These are phyloP conservation scores for Diospyros kaki DNA, from an alignment of 148 eudicot species.

Conservation along the genomic window DNA sequence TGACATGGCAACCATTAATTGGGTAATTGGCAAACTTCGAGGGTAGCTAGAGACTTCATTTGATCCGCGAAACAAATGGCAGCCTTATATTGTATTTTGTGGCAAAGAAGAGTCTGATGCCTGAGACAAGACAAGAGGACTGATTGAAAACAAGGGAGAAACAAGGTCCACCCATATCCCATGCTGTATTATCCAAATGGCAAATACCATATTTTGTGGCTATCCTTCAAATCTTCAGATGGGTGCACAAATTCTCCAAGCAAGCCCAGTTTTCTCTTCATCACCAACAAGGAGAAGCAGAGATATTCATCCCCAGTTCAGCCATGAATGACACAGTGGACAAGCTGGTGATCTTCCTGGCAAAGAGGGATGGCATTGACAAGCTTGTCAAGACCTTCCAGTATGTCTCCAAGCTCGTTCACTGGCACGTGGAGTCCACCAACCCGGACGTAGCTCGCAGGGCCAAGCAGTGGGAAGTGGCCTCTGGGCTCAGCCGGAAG, in stretches of 20 bases:
- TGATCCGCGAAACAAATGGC: too few relatives aligned
- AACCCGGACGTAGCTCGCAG: conserved; percentile 52
- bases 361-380: conserved; percentile 95
- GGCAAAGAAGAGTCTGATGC: too few relatives aligned
- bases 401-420: conserved; percentile 77
- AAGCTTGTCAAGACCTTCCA: conserved; percentile 96
- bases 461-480: conserved; percentile 85
- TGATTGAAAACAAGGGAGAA: conserved; percentile 24
- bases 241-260: conserved; percentile 12
- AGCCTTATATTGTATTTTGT: too few relatives aligned
- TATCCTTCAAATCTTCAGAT: conserved; percentile 23
- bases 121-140: conserved; percentile 1
- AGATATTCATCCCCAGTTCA: background rate
- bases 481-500: conserved; percentile 81
- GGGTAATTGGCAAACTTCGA: too few relatives aligned
- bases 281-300: background rate
- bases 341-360: conserved; percentile 86
- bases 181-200: conserved; percentile 32
- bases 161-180: conserved; percentile 32
- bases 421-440: conserved; percentile 51
- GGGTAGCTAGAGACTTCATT: too few relatives aligned
- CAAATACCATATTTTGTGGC: conserved; percentile 37
- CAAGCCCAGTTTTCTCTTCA: background rate
- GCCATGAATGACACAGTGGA: conserved; percentile 82
- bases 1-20: too few relatives aligned